Conservation (phyloP, 768 basidiomycete genomes). For the Kwoniella sp. region DNA sequence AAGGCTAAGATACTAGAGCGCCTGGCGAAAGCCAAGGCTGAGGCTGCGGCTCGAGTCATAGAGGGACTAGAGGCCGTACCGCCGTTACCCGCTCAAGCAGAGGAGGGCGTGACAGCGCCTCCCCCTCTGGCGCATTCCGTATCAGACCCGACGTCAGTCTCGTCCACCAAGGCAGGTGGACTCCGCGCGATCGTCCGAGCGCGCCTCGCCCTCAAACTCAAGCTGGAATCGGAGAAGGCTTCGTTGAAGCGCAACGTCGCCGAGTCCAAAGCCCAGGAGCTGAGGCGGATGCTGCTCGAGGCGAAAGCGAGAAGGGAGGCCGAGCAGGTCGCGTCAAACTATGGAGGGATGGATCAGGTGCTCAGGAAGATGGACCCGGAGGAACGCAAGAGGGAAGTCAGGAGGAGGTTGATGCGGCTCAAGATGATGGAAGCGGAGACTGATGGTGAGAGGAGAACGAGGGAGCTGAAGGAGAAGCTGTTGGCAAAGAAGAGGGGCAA, state of each 20-base stretch:
- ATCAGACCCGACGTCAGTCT: slow-evolving; percentile 3
- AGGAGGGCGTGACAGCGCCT: too few species aligned
- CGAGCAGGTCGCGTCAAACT: slow-evolving; percentile 11
- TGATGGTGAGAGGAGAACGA: slow-evolving; percentile 27
- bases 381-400: slow-evolving; percentile 28
- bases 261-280: slow-evolving; percentile 29
- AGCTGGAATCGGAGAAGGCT: slow-evolving; percentile 27
- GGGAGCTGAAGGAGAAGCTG: slow-evolving; percentile 38
- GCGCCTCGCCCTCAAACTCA: slow-evolving; percentile 24
- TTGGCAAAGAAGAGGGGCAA: slow-evolving; percentile 24
- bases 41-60: background rate
- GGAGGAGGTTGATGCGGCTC: slow-evolving; percentile 35
- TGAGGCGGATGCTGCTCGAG: slow-evolving; percentile 23
- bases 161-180: background rate
- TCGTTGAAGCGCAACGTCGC: slow-evolving; percentile 10
- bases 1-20: background rate
- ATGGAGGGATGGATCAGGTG: slow-evolving; percentile 20
- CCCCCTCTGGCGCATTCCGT: slow-evolving; percentile 8
- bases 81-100: too few species aligned
- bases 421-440: slow-evolving; percentile 44
- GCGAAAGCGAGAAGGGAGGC: slow-evolving; percentile 20
- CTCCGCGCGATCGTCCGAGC: slow-evolving; percentile 28
- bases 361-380: slow-evolving; percentile 26
- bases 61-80: too few species aligned
- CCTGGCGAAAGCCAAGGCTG: slow-evolving; percentile 1